Conservation (phyloP, 1,284 basidiomycete species). For the Ceratobasidium sp. region DNA sequence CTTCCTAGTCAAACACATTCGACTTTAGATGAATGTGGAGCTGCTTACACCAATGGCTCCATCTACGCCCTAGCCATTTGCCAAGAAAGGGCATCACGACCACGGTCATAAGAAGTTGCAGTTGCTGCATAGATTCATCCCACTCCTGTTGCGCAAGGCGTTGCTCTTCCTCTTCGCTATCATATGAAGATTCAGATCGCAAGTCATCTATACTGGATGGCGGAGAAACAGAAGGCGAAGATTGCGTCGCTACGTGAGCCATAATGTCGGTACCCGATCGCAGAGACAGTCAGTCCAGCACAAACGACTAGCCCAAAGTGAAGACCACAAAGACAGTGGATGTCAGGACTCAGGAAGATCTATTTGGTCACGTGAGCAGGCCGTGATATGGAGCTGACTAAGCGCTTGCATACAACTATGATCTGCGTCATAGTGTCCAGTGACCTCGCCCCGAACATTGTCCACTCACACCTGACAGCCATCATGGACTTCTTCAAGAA, state of each 20-base stretch:
- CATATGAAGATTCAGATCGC: slow-evolving; percentile 35
- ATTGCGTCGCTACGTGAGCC: slow-evolving; percentile 7
- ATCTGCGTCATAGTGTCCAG: background rate
- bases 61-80: slow-evolving; percentile 87
- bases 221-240: slow-evolving; percentile 38
- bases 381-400: slow-evolving; percentile 4
- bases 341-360: background rate
- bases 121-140: slow-evolving; percentile 89
- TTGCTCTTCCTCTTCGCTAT: slow-evolving; percentile 66
- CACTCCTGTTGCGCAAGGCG: slow-evolving; percentile 88
- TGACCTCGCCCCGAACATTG: slow-evolving; percentile 16
- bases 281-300: background rate
- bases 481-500: slow-evolving; percentile 36
- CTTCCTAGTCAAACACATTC: background rate
- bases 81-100: slow-evolving; percentile 89
- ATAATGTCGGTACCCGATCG: slow-evolving; percentile 6
- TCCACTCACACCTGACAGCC: background rate
- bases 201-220: slow-evolving; percentile 40
- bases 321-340: background rate
- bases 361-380: slow-evolving; percentile 7
- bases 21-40: background rate
- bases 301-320: background rate
- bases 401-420: slow-evolving; percentile 34
- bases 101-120: slow-evolving; percentile 83
- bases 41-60: slow-evolving; percentile 84